A percentile compares a stretch with the other conserved stretches of the same genome.
These are phyloP conservation scores for Cryomyces minteri DNA, from an alignment of 495 filamentous ascomycete species.

Conservation along the genomic window DNA sequence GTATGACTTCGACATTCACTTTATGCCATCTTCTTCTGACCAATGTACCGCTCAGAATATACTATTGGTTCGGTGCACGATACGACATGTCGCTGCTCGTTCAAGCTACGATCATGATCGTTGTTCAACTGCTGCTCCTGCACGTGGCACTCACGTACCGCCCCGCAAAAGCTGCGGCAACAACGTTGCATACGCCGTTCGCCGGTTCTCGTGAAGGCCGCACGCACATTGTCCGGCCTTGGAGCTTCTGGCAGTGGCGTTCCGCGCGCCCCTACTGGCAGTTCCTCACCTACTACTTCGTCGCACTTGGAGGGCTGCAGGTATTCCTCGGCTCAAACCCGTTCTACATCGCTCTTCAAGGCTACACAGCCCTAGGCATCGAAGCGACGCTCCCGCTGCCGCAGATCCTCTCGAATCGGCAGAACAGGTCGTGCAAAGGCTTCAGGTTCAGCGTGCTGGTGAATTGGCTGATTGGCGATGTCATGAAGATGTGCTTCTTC, in stretches of 20 bases:
- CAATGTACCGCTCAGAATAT: slow-evolving; percentile 36
- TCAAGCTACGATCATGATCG: slow-evolving; percentile 75
- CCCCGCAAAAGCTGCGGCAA: slow-evolving; percentile 19
- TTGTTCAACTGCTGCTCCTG: slow-evolving; percentile 62
- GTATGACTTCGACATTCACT: slow-evolving; percentile 25
- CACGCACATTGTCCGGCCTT: slow-evolving; percentile 37
- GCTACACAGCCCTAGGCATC: slow-evolving; percentile 67
- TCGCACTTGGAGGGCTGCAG: slow-evolving; percentile 47
- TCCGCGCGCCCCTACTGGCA: slow-evolving; percentile 80
- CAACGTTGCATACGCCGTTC: slow-evolving; percentile 24
- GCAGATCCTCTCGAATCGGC: slow-evolving; percentile 69
- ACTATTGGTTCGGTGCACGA: slow-evolving; percentile 83
- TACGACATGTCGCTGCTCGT: slow-evolving; percentile 66
- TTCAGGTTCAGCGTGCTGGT: slow-evolving; percentile 74
- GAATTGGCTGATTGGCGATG: slow-evolving; percentile 80
- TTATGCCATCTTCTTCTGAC: not conserved
- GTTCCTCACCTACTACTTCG: slow-evolving; percentile 56
- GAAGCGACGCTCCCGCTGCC: slow-evolving; percentile 84
- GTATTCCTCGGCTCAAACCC: slow-evolving; percentile 46
- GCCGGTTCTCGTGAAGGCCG: slow-evolving; percentile 28
- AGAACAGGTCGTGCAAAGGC: slow-evolving; percentile 64
- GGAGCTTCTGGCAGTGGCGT: slow-evolving; percentile 90
- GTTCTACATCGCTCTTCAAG: slow-evolving; percentile 53
- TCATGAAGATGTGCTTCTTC: slow-evolving; percentile 95
- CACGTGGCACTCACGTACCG: slow-evolving; percentile 85